Percentiles rank a stretch among this genome's conserved stretches.
Evolutionary conservation across 2,329 filamentous ascomycete species (phyloP).

Genomic region (Sporothrix brunneoviolacea): DNA sequence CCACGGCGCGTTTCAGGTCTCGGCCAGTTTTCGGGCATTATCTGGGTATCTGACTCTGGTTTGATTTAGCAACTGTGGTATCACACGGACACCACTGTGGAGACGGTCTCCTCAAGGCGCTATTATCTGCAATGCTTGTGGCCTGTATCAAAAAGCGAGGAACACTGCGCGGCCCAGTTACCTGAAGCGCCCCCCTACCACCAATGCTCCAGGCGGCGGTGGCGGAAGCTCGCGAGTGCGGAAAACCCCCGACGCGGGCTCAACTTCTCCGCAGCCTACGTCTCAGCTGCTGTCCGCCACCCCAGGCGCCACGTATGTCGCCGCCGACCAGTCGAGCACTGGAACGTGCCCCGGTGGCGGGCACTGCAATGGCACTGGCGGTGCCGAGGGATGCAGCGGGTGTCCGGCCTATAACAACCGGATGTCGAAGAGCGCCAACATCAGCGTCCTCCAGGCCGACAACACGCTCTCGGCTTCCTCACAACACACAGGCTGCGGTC

Average conservation of each 20-base stretch:
- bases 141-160: slow-evolving; percentile 86
- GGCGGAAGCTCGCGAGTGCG: slow-evolving; percentile 30
- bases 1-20: too few species aligned
- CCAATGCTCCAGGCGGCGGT: slow-evolving; percentile 28
- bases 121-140: slow-evolving; percentile 97
- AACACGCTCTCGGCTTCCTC: background rate
- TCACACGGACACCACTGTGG: slow-evolving; percentile 91
- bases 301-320: slow-evolving; percentile 62
- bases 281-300: slow-evolving; percentile 35
- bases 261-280: slow-evolving; percentile 32
- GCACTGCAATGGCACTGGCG: slow-evolving; percentile 91
- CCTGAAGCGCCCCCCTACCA: slow-evolving; percentile 66
- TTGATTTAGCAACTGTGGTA: slow-evolving; percentile 74
- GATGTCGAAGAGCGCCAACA: slow-evolving; percentile 77
- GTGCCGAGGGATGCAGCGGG: slow-evolving; percentile 88
- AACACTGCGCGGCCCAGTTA: slow-evolving; percentile 88
- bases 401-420: slow-evolving; percentile 98
- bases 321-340: slow-evolving; percentile 64
- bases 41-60: background rate
- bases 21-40: too few species aligned
- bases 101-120: slow-evolving; percentile 85
- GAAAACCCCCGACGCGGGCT: slow-evolving; percentile 33
- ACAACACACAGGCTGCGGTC: background rate
- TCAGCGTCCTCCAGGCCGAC: slow-evolving; percentile 46
- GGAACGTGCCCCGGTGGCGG: slow-evolving; percentile 96